A percentile compares a stretch with the other conserved stretches of the same genome.
Conservation (phyloP, 2,329 filamentous ascomycete genomes). For the Teratosphaeria pseudoeucalypti region DNA sequence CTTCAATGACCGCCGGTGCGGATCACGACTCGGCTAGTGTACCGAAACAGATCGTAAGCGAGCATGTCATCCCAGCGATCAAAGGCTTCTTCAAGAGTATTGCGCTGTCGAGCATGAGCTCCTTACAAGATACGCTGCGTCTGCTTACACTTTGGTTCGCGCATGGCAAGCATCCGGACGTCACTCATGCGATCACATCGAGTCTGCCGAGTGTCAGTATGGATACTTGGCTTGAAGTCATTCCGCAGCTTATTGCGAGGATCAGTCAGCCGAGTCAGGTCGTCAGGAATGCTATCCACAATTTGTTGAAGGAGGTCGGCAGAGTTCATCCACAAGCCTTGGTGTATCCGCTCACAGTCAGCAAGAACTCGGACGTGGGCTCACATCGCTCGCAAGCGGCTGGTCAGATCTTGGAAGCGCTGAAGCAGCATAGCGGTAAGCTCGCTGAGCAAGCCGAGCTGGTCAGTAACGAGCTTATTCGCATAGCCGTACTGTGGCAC, state of each 20-base stretch:
- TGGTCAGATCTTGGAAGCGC: slow-evolving; percentile 90
- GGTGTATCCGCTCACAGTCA: slow-evolving; percentile 93
- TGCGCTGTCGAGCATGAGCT: slow-evolving; percentile 78
- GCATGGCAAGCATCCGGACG: slow-evolving; percentile 78
- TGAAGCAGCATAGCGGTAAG: slow-evolving; percentile 86
- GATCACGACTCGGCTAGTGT: slow-evolving; percentile 49
- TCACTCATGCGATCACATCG: slow-evolving; percentile 78
- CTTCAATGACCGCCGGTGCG: slow-evolving; percentile 58
- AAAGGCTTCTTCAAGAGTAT: slow-evolving; percentile 98
- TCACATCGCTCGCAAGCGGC: slow-evolving; percentile 72
- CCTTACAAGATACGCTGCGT: slow-evolving; percentile 86
- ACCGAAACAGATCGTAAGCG: slow-evolving; percentile 60
- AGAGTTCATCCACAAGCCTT: slow-evolving; percentile 90
- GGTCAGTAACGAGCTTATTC: slow-evolving; percentile 92
- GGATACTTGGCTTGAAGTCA: slow-evolving; percentile 97
- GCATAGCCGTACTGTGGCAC: slow-evolving; percentile 95
- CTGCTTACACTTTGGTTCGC: slow-evolving; percentile 93
- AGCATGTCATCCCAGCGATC: slow-evolving; percentile 89
- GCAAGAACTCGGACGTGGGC: slow-evolving; percentile 89
- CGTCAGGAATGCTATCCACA: slow-evolving; percentile 84
- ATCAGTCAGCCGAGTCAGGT: slow-evolving; percentile 92
- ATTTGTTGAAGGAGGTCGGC: slow-evolving; percentile 83
- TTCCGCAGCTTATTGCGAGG: slow-evolving; percentile 89
- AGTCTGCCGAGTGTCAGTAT: slow-evolving; percentile 87
- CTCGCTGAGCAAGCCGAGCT: slow-evolving; percentile 91